These are phyloP conservation scores for Geranium brycei DNA, from an alignment of 345 rosid species.

Conservation along the genomic window DNA sequence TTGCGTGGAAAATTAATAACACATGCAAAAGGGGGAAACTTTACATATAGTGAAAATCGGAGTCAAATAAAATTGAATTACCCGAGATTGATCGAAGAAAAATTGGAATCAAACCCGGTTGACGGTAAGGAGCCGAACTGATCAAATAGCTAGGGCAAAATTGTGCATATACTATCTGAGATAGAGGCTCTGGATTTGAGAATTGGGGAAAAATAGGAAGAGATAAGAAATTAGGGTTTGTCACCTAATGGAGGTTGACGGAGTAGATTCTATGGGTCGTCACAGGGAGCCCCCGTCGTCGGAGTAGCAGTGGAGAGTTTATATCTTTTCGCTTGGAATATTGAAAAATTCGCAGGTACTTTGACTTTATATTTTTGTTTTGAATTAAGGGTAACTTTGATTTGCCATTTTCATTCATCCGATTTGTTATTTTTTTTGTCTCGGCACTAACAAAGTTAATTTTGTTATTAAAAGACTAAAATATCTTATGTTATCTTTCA, in stretches of 20 bases:
- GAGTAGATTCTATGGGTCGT: slow-evolving; percentile 4
- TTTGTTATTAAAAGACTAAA: no score
- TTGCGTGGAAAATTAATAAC: no score
- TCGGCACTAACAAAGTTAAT: no score
- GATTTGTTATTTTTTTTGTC: no score
- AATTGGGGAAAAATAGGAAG: not conserved
- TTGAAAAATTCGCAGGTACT: no score
- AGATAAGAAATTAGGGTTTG: slow-evolving; percentile 7
- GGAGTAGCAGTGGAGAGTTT: no score
- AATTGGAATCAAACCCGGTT: not conserved
- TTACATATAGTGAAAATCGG: not conserved
- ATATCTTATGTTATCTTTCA: no score
- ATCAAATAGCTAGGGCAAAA: not conserved
- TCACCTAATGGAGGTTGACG: slow-evolving; percentile 6
- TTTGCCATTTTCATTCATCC: no score
- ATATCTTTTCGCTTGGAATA: no score
- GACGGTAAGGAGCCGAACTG: not conserved
- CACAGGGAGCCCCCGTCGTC: not conserved
- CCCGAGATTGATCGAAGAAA: not conserved
- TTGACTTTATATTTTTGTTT: no score
- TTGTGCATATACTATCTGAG: not conserved
- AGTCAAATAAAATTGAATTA: not conserved
- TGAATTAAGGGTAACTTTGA: no score
- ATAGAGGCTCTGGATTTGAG: not conserved
- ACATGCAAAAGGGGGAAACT: not conserved